Evolutionary conservation across 1,284 basidiomycete genomes (phyloP).

Genomic region (Blastosporella zonata): DNA sequence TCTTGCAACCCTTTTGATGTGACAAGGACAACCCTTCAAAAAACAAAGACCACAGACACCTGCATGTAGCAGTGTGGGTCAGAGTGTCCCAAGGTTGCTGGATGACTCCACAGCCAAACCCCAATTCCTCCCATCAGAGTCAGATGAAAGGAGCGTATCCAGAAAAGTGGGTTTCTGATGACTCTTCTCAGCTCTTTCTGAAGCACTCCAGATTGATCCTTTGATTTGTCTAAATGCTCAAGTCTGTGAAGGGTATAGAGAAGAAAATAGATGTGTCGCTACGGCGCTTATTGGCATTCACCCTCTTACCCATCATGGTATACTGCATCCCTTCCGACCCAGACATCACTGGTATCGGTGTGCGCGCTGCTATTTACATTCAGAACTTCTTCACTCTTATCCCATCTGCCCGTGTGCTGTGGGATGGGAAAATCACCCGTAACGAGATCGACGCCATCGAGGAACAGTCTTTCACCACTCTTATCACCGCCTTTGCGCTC

Average conservation of each 20-base stretch:
- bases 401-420: constrained; percentile 18
- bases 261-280: too few relatives aligned
- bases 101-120: constrained; percentile 22
- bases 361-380: constrained; percentile 26
- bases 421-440: constrained; percentile 18
- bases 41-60: constrained; percentile 3
- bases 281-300: too few relatives aligned
- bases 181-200: too few relatives aligned
- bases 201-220: too few relatives aligned
- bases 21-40: constrained; percentile 2
- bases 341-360: constrained; percentile 29
- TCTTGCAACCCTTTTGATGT: constrained; percentile 7
- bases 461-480: constrained; percentile 22
- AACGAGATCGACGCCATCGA: constrained; percentile 22
- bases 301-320: too few relatives aligned
- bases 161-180: constrained; percentile 10
- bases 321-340: constrained; percentile 17
- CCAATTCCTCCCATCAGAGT: constrained; percentile 21
- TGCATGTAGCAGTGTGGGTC: not conserved
- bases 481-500: constrained; percentile 26
- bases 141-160: constrained; percentile 20
- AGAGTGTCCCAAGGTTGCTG: constrained; percentile 13
- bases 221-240: too few relatives aligned
- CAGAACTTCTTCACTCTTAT: constrained; percentile 25
- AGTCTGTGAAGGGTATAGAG: too few relatives aligned